phyloP scores from a whole-genome alignment of 768 basidiomycete species.

The Leccinum subgranulosum region DNA sequence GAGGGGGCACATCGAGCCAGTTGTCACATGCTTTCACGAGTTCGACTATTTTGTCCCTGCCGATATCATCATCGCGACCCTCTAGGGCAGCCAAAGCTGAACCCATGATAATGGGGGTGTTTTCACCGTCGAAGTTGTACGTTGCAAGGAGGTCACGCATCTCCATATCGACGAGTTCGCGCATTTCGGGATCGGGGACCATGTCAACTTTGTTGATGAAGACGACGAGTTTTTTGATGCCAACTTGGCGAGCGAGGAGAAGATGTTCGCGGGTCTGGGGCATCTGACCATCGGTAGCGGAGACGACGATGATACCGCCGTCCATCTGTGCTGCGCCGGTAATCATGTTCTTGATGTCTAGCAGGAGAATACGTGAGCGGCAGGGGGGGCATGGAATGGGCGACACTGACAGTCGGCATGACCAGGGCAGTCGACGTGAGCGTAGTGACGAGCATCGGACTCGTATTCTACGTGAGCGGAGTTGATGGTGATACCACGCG shows the following conservation, averaged over 20 bases:
- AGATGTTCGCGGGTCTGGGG: conserved; percentile 98
- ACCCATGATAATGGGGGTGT: conserved; percentile 97
- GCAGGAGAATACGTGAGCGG: conserved; percentile 4
- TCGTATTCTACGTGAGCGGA: conserved; percentile 99
- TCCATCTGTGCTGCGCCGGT: conserved; percentile 99
- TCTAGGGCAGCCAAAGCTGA: conserved; percentile 95
- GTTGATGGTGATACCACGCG: conserved; percentile 99
- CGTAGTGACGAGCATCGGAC: conserved; percentile 85
- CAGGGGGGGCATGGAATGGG: not conserved
- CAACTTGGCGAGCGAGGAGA: conserved; percentile 95
- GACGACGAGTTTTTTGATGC: conserved; percentile 94
- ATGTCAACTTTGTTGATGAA: conserved; percentile 99
- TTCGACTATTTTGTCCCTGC: conserved; percentile 74
- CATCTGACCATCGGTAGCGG: conserved; percentile 99
- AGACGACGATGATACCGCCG: conserved; percentile 93
- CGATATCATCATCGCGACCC: conserved; percentile 76
- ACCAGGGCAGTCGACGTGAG: conserved; percentile 97
- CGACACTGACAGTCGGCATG: conserved; percentile 82
- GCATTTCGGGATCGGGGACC: conserved; percentile 96
- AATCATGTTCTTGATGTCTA: conserved; percentile 98
- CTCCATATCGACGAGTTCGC: conserved; percentile 99
- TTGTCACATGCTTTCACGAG: conserved; percentile 84
- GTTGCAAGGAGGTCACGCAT: conserved; percentile 92
- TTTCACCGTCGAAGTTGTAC: conserved; percentile 96
- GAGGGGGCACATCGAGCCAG: conserved; percentile 93